These are phyloP conservation scores for Fusarium verticillioides DNA, from an alignment of 2,329 filamentous ascomycete species.

Conservation along the genomic window DNA sequence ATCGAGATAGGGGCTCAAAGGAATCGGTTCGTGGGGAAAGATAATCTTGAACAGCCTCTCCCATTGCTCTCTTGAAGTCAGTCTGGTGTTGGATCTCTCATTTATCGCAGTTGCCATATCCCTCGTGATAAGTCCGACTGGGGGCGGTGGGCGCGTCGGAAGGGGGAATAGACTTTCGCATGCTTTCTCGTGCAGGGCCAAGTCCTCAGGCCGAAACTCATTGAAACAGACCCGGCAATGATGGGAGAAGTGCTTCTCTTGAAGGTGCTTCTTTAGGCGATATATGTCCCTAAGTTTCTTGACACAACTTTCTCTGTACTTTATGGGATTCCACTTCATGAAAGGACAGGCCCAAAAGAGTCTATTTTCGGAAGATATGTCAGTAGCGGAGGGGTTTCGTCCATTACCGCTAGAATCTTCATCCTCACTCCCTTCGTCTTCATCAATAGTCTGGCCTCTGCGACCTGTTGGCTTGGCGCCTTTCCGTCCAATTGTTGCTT, in stretches of 20 bases:
- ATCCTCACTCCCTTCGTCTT: background rate
- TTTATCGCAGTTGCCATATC: background rate
- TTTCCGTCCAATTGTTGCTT: background rate
- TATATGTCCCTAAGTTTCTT: background rate
- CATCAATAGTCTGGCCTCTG: background rate
- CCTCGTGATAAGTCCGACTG: background rate
- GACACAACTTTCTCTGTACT: background rate
- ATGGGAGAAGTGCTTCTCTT: background rate
- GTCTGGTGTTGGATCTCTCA: background rate
- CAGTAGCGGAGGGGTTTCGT: accelerated
- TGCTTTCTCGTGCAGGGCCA: background rate
- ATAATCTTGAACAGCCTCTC: background rate
- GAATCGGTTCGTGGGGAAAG: background rate
- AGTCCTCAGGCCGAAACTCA: background rate
- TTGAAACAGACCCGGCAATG: background rate
- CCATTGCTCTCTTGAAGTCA: background rate
- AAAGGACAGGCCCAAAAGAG: constrained; percentile 7
- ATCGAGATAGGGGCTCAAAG: background rate
- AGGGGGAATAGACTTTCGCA: background rate
- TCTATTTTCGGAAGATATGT: accelerated
- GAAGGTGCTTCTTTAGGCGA: background rate
- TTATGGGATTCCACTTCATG: background rate
- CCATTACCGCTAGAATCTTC: background rate
- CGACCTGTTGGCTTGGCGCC: accelerated
- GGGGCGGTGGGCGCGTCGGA: background rate